Base-by-base conservation (phyloP, 805 yeast genomes). In the Candida andamanensis region DNA sequence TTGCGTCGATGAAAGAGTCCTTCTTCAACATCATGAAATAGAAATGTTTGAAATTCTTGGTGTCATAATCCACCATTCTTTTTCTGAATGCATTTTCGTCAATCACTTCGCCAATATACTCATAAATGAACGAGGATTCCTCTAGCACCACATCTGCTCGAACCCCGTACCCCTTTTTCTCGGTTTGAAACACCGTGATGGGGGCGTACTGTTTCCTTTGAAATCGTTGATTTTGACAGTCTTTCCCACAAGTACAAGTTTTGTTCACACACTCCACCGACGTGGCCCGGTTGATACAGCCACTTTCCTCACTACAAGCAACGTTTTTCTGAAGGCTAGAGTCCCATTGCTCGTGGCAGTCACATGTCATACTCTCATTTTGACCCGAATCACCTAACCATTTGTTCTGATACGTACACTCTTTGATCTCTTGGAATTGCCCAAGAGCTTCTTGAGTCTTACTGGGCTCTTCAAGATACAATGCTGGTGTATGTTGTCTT, bases 11-110 rank as follows among this genome's bases (percentile, higher is more conserved):
- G 52, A 87, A 92, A 52, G 90, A 90, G 38, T 86, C 87, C 54
- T 80, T 84, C 47, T 86, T 92, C 37, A 89, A 70, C 95, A 85
- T 85, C 97, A 89, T 89, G 57, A 89, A 89, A 59, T 89, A 89
- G 47, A 89, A 89, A 58, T 89, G 97, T 54, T 76, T 76, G 40
- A 80, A 67, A 4, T 79, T 75, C 47, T 71, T 71, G 22, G 65
- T 59, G 48, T 83, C 94, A 55, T 90, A 90, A 26, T 72, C 72
- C 25, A 75, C 63, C 81, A 81, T 83, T 39, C 96, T 71, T 29
- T 66, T 66, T 30, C 85, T 67, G 55, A 89, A 92, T n/a, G 75
- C 63, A 13, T 63, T 59, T 49, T 86, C 94, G 52, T 83, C 89
- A 21, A 90, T 81, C 22, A 90, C 95, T 56, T 90, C 97, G 26